Evolutionary conservation across 768 basidiomycete species (phyloP).

Genomic region (Dictyophora rubrovolvata): DNA sequence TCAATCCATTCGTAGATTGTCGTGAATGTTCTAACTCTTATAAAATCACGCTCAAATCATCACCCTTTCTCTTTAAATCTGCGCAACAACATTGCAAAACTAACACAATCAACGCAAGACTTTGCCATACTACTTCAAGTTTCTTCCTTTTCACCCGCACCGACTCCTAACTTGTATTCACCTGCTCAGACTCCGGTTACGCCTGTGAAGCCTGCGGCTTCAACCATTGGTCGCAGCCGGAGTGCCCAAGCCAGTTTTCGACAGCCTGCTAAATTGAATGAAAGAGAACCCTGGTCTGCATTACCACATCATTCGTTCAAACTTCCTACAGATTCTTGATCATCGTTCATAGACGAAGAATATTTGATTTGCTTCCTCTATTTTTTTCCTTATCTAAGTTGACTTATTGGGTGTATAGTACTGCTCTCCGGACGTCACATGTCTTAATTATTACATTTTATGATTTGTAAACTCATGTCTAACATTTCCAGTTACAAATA

Average conservation of each 20-base stretch:
- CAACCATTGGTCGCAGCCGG: conserved; percentile 47
- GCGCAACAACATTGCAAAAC: conserved; percentile 58
- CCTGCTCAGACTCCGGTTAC: conserved; percentile 32
- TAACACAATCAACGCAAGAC: conserved; percentile 80
- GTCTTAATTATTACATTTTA: no score
- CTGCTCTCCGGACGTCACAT: neutral
- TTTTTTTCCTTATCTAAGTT: no score
- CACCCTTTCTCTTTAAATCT: conserved; percentile 51
- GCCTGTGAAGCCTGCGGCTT: conserved; percentile 21
- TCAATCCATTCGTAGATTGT: conserved; percentile 41
- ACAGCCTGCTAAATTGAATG: conserved; percentile 27
- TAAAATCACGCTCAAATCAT: conserved; percentile 52
- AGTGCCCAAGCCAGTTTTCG: conserved; percentile 35
- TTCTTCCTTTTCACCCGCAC: conserved; percentile 62
- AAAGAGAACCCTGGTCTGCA: conserved; percentile 39
- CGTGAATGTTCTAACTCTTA: conserved; percentile 61
- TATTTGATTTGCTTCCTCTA: no score
- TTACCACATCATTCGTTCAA: conserved; percentile 40
- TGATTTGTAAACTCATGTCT: no score
- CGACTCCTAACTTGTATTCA: conserved; percentile 48
- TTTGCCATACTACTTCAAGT: conserved; percentile 80
- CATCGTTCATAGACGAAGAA: neutral
- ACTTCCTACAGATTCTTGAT: conserved; percentile 18
- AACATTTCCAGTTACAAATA: no score
- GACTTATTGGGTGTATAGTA: neutral